phyloP scores from a whole-genome alignment of 345 rosid genomes.

The Bruguiera gymnorhiza region DNA sequence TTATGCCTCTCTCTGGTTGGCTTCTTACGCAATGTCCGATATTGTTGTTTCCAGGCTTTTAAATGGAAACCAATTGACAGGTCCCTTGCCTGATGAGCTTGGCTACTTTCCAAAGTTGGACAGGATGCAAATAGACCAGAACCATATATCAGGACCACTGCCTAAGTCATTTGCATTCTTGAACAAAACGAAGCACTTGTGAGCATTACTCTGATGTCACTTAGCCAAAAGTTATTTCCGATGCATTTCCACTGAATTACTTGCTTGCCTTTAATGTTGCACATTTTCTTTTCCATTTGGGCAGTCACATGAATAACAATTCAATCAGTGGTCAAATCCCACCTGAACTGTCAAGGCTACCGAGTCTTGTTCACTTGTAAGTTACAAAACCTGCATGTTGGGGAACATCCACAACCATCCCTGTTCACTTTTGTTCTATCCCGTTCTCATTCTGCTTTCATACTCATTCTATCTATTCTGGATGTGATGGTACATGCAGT shows the following conservation, averaged over 20 bases:
- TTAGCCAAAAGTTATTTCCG: not conserved
- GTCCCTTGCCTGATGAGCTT: constrained; percentile 80
- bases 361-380: constrained; percentile 90
- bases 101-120: constrained; percentile 81
- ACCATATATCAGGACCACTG: constrained; percentile 71
- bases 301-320: constrained; percentile 98
- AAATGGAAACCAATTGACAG: constrained; percentile 78
- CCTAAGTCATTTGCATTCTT: constrained; percentile 81
- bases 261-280: constrained; percentile 7
- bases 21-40: constrained; percentile 23
- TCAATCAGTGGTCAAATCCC: constrained; percentile 94
- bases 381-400: constrained; percentile 29
- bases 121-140: constrained; percentile 94
- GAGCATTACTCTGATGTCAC: constrained; percentile 38
- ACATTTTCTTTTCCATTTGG: constrained; percentile 25
- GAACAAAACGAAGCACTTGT: constrained; percentile 88
- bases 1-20: constrained; percentile 6
- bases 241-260: not conserved
- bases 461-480: constrained; percentile 1
- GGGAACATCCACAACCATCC: constrained; percentile 2
- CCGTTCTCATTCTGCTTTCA: constrained; percentile 5
- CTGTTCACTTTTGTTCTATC: not conserved
- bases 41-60: constrained; percentile 59
- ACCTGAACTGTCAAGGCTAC: constrained; percentile 70
- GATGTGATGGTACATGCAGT: constrained; percentile 42